Conservation (phyloP, 129 eudicot genomes). For the Flaveria trinervia region DNA sequence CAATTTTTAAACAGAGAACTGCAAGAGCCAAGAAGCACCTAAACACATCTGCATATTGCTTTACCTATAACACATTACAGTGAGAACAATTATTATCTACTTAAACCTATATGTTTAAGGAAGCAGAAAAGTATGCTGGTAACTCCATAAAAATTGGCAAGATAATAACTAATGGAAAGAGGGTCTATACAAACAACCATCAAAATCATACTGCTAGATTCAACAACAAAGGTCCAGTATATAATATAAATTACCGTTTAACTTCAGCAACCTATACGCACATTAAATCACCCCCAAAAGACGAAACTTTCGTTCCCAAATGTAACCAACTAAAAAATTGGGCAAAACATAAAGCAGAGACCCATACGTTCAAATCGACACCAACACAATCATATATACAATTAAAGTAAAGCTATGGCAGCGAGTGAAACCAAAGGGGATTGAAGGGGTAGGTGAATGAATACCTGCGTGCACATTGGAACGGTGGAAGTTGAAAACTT, state of each 20-base stretch:
- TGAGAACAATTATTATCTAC: neutral
- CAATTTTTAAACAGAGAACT: neutral
- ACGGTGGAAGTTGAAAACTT: conserved; percentile 16
- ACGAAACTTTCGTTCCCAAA: neutral
- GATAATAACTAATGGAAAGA: neutral
- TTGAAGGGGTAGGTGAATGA: neutral
- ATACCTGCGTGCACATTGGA: conserved; percentile 37
- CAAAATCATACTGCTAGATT: neutral
- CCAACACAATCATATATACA: neutral
- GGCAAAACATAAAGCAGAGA: conserved; percentile 4
- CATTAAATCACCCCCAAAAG: conserved; percentile 12
- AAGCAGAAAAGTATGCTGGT: too few species aligned
- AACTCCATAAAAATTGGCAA: too few species aligned
- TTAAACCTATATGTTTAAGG: neutral
- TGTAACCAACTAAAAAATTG: conserved; percentile 3
- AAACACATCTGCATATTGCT: neutral
- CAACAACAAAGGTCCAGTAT: neutral
- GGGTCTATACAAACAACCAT: neutral
- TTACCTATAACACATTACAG: neutral
- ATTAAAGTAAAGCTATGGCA: neutral
- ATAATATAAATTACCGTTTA: neutral
- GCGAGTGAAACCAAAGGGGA: neutral
- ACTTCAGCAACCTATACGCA: conserved; percentile 1
- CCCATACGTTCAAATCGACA: neutral
- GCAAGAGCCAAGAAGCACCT: neutral